Evolutionary conservation across 768 basidiomycete genomes (phyloP).

Genomic region (Rossbeevera mucosa): DNA sequence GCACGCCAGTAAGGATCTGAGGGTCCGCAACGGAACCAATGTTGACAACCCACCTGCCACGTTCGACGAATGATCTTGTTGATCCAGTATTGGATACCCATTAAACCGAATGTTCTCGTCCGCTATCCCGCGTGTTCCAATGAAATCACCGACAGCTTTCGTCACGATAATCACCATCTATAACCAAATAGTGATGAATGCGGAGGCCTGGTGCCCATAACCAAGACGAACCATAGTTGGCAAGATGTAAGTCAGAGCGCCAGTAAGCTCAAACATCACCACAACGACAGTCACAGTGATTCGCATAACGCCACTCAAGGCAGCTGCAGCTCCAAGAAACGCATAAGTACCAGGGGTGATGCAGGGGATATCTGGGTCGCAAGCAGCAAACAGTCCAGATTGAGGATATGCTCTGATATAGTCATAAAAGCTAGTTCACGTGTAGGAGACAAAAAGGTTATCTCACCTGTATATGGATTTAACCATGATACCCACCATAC

Average conservation of each 20-base stretch:
- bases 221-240: slow-evolving; percentile 82
- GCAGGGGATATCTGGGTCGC: slow-evolving; percentile 88
- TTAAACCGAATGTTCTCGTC: slow-evolving; percentile 97
- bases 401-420: slow-evolving; percentile 65
- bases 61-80: slow-evolving; percentile 89
- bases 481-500: slow-evolving; percentile 95
- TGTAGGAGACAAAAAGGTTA: slow-evolving; percentile 17
- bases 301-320: slow-evolving; percentile 92
- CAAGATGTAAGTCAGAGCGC: slow-evolving; percentile 92
- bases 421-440: background rate
- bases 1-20: slow-evolving; percentile 1
- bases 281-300: slow-evolving; percentile 98
- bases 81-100: slow-evolving; percentile 95
- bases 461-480: slow-evolving; percentile 83
- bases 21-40: slow-evolving; percentile 3
- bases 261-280: slow-evolving; percentile 99
- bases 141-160: slow-evolving; percentile 92
- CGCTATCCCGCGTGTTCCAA: slow-evolving; percentile 91
- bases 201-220: slow-evolving; percentile 3
- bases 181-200: slow-evolving; percentile 10
- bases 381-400: slow-evolving; percentile 85
- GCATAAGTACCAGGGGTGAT: slow-evolving; percentile 99
- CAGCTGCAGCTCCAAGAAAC: slow-evolving; percentile 93
- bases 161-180: slow-evolving; percentile 96
- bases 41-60: slow-evolving; percentile 63